phyloP scores from a whole-genome alignment of 306 rosid genomes.

The Vigna unguiculata region DNA sequence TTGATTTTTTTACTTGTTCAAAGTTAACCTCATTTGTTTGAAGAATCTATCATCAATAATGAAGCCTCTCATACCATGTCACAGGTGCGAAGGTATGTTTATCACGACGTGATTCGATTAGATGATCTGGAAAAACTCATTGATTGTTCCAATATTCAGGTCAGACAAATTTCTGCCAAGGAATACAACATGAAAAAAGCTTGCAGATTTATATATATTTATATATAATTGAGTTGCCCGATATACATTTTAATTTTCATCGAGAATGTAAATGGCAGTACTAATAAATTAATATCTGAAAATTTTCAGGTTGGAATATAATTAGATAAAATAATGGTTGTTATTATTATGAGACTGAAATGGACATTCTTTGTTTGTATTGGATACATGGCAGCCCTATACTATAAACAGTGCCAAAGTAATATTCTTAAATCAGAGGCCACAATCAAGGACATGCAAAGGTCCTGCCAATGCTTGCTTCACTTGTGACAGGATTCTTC shows the following conservation, averaged over 20 bases:
- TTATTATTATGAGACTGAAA: constrained; percentile 13
- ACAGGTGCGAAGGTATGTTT: constrained; percentile 96
- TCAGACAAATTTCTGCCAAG: constrained; percentile 40
- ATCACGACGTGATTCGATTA: constrained; percentile 91
- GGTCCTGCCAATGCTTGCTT: constrained; percentile 78
- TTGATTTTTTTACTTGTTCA: constrained; percentile 14
- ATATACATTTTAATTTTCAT: not conserved
- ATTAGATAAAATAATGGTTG: not conserved
- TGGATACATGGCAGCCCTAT: constrained; percentile 74
- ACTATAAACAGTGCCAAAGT: constrained; percentile 94
- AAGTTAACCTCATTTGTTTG: constrained; percentile 19
- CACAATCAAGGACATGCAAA: constrained; percentile 82
- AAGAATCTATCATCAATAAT: not conserved
- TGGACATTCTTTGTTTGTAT: constrained; percentile 38
- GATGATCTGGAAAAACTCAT: constrained; percentile 91
- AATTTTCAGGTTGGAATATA: not conserved
- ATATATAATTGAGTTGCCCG: not conserved
- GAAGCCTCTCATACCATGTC: not conserved
- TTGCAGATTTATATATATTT: not conserved
- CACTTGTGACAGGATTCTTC: constrained; percentile 94
- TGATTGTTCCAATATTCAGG: constrained; percentile 90
- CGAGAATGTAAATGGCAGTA: not conserved
- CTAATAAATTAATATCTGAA: not conserved
- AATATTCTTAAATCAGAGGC: constrained; percentile 91
- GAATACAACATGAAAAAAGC: constrained; percentile 26